Conservation (phyloP, 2,329 filamentous ascomycete genomes). For the Aotearoamyces nothofagi region DNA sequence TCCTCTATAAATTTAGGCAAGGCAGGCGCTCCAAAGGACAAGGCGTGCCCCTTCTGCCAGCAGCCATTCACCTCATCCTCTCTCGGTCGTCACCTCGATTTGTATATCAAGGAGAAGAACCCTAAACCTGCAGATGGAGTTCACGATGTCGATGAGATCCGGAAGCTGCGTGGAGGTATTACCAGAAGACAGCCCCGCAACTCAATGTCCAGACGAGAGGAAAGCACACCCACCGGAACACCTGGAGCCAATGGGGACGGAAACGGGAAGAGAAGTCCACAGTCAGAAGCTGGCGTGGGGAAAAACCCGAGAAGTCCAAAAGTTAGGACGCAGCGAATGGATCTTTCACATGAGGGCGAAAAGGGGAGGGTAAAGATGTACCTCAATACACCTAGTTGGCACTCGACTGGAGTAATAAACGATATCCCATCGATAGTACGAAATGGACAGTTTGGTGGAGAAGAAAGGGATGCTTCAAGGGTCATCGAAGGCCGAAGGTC, state of each 20-base stretch:
- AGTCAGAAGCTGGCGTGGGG: slow-evolving; percentile 17
- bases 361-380: slow-evolving; percentile 28
- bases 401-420: slow-evolving; percentile 65
- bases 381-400: slow-evolving; percentile 45
- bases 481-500: slow-evolving; percentile 21
- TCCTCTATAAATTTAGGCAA: slow-evolving; percentile 17
- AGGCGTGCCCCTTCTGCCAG: slow-evolving; percentile 73
- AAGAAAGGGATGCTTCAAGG: slow-evolving; percentile 21
- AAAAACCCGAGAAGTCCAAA: slow-evolving; percentile 13
- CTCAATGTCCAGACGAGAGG: slow-evolving; percentile 36
- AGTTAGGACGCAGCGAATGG: not conserved
- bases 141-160: slow-evolving; percentile 82
- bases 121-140: slow-evolving; percentile 75
- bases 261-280: slow-evolving; percentile 15
- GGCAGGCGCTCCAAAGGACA: slow-evolving; percentile 48
- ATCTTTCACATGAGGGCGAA: slow-evolving; percentile 8
- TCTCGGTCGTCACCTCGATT: slow-evolving; percentile 80
- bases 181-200: slow-evolving; percentile 70
- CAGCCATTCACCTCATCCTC: slow-evolving; percentile 90
- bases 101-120: slow-evolving; percentile 89
- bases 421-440: slow-evolving; percentile 41
- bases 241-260: slow-evolving; percentile 24
- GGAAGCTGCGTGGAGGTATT: slow-evolving; percentile 67
- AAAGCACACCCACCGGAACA: slow-evolving; percentile 41
- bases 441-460: no score